A percentile compares a stretch with the other conserved stretches of the same genome.
Evolutionary conservation across 179 eudicot species (phyloP).

Genomic region (Patellifolia procumbens): DNA sequence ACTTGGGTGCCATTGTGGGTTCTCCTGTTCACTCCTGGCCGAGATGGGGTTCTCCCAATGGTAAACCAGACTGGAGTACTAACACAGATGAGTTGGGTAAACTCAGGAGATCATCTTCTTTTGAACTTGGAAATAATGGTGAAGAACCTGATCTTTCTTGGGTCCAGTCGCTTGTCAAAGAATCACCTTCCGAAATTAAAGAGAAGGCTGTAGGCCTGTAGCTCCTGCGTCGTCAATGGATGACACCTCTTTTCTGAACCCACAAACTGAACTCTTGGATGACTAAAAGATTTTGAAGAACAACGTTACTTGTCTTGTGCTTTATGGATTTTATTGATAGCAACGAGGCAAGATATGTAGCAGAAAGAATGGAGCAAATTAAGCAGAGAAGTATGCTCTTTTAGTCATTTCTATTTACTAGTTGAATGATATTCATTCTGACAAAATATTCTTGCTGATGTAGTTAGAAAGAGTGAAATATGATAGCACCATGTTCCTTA

Average conservation of each 20-base stretch:
- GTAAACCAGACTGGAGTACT: conserved; percentile 55
- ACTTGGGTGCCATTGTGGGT: conserved; percentile 38
- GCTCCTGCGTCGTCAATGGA: conserved; percentile 18
- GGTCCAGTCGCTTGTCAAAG: conserved; percentile 75
- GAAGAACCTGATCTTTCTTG: conserved; percentile 81
- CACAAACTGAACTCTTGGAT: conserved; percentile 28
- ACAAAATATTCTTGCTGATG: conserved; percentile 24
- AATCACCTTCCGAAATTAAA: conserved; percentile 48
- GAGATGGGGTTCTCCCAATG: conserved; percentile 51
- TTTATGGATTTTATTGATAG: conserved; percentile 3
- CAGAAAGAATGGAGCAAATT: conserved; percentile 9
- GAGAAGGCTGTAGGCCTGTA: conserved; percentile 32
- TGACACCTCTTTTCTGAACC: conserved; percentile 29
- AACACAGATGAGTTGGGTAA: conserved; percentile 41
- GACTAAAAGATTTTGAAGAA: conserved; percentile 3
- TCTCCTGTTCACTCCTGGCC: conserved; percentile 44
- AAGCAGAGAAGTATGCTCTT: conserved; percentile 3
- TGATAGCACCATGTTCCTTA: conserved; percentile 5
- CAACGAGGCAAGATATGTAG: conserved; percentile 9
- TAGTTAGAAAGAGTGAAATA: conserved; percentile 18
- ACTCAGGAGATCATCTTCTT: conserved; percentile 57
- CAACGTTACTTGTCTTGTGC: background rate
- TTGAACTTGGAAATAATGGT: conserved; percentile 46
- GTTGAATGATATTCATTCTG: conserved; percentile 15
- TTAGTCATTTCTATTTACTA: background rate